These are phyloP conservation scores for Phytophthora podocarpi DNA, from an alignment of 352 stramenopile genomes.

Conservation along the genomic window DNA sequence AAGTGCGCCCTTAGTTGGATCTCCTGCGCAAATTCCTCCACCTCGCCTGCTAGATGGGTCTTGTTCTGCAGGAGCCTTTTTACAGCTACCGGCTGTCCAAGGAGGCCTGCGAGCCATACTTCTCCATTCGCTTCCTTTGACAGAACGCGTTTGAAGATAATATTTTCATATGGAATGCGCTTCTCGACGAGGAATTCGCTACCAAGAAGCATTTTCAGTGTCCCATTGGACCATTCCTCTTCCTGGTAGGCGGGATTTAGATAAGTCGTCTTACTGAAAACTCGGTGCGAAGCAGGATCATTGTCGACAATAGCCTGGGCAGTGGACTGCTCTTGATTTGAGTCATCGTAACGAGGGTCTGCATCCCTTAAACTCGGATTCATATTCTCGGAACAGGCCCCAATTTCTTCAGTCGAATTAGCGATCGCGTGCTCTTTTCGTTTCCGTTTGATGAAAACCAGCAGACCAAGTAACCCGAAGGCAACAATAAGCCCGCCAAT, in stretches of 20 bases:
- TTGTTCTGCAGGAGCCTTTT: conserved; percentile 42
- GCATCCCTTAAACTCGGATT: too few species aligned
- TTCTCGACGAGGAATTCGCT: conserved; percentile 13
- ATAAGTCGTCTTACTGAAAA: too few species aligned
- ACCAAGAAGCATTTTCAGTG: conserved; percentile 8
- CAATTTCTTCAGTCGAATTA: background rate
- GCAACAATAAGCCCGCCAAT: conserved; percentile 4
- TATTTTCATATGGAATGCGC: conserved; percentile 27
- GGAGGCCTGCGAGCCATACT: conserved; percentile 45
- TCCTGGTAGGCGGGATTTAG: too few species aligned
- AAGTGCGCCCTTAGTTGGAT: conserved; percentile 38
- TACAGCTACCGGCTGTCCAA: conserved; percentile 34
- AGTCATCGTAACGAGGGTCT: background rate
- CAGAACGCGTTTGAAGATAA: conserved; percentile 30
- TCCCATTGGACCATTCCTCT: conserved; percentile 9
- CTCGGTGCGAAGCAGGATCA: too few species aligned
- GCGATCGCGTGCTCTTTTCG: background rate
- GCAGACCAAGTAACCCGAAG: background rate
- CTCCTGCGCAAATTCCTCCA: conserved; percentile 37
- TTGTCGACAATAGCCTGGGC: too few species aligned
- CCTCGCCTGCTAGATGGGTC: conserved; percentile 25
- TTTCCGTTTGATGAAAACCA: background rate
- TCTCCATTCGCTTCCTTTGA: conserved; percentile 50
- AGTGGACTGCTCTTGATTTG: background rate
- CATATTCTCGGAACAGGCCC: background rate